A percentile compares a stretch with the other conserved stretches of the same genome.
Evolutionary conservation across 225 moss, liverwort and hornwort genomes (phyloP).

Genomic region (Anthoceros angustus): DNA sequence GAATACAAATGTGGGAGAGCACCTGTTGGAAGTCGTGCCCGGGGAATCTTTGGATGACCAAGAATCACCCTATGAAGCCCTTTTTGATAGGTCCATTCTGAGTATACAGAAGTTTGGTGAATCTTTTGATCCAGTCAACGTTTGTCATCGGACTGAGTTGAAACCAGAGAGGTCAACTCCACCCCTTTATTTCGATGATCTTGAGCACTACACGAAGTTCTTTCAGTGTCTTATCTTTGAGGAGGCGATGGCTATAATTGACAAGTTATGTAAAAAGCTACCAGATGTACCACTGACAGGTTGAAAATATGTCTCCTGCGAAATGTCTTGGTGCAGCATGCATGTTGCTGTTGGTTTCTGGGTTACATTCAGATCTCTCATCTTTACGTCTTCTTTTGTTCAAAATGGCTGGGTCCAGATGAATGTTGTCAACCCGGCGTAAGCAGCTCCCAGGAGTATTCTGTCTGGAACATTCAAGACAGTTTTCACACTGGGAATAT

Average conservation of each 20-base stretch:
- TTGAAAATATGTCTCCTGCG: background rate
- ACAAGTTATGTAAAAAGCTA: no score
- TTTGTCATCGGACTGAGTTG: background rate
- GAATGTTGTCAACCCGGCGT: background rate
- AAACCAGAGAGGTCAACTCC: constrained; percentile 1
- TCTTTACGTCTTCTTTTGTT: background rate
- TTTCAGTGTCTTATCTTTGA: background rate
- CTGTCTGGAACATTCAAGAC: background rate
- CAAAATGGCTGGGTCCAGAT: background rate
- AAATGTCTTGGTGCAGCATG: background rate
- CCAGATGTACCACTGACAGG: no score
- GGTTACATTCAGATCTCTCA: background rate
- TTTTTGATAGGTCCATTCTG: background rate
- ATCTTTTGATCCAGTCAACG: background rate
- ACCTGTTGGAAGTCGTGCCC: background rate
- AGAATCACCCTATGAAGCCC: background rate
- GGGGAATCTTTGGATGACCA: background rate
- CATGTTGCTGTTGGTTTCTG: background rate
- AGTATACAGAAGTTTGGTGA: background rate
- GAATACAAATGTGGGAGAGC: no score
- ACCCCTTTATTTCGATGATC: background rate
- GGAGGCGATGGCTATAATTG: background rate
- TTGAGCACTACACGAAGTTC: background rate
- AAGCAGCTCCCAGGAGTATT: background rate
- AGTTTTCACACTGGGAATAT: background rate